Evolutionary conservation across 148 eudicot species (phyloP), one percentile per base, ranked within the genome.

Genomic region (Rhododendron simsii): DNA sequence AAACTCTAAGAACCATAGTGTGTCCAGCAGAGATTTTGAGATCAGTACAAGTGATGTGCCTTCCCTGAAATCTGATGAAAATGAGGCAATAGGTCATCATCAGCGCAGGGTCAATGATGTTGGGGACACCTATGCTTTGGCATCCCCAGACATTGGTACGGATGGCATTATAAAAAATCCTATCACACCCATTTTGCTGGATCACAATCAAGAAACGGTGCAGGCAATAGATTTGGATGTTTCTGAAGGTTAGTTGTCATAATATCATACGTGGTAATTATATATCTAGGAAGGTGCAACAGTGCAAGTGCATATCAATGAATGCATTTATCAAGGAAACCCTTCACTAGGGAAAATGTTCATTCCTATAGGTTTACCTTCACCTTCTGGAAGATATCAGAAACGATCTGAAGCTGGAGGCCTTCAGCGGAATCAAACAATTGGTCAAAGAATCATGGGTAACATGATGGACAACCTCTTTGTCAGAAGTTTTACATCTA

Each of bases 401-500:
- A 94, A 91, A 86, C 81, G 82, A 80, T 80, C 91, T 57, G 92
- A 90, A 83, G 89, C 89, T 83, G 94, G 84, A 87, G 91, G 88
- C n/a, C 89, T 94, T 37, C 96, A 93, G 80, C 91, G 91, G 59
- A 95, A 85, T 91, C 98, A 95, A 90, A 95, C 98, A 87, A 83
- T 97, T 85, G 93, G 99, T 85, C 99, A 97, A 89, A 94, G 93
- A 85, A 93, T 97, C 76, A 95, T 97, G 96, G 99, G 94, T 88
- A 96, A 96, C 88, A 89, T 96, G 92, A 93, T 91, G 96, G 98
- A 95, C 78, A 95, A 94, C 88, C 87, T 92, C 69, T 94, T 97
- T 87, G 77, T 87, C 65, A 92, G 99, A 93, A 93, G 96, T 92
- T 95, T 96, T 87, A 94, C 98, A 79, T 92, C 99, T 73, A 97